These are phyloP conservation scores for Lactuca sativa DNA, from an alignment of 129 eudicot species.

Conservation along the genomic window DNA sequence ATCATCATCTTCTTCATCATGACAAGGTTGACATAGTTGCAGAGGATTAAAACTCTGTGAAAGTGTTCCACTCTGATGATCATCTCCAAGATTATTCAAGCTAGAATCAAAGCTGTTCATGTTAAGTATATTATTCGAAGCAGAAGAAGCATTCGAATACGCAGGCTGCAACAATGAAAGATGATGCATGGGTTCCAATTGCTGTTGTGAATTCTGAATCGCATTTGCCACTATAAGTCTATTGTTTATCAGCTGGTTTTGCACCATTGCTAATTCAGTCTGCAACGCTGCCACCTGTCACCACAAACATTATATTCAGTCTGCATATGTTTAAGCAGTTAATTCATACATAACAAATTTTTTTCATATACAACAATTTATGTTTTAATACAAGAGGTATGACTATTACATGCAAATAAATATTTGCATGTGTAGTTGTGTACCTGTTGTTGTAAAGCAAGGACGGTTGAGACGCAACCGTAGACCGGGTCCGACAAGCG, in stretches of 20 bases:
- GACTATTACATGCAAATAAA: background rate
- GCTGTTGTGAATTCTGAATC: slow-evolving; percentile 45
- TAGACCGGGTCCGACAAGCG: slow-evolving; percentile 91
- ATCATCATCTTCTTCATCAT: slow-evolving; percentile 52
- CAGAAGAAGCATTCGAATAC: slow-evolving; percentile 59
- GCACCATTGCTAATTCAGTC: slow-evolving; percentile 64
- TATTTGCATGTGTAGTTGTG: background rate
- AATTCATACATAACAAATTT: too few species aligned
- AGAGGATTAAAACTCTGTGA: slow-evolving; percentile 48
- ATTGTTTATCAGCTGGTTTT: slow-evolving; percentile 63
- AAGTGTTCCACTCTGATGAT: slow-evolving; percentile 27
- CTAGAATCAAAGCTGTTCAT: slow-evolving; percentile 42
- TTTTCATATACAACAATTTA: too few species aligned
- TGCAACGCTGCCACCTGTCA: slow-evolving; percentile 61
- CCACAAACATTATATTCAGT: background rate
- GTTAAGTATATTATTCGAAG: slow-evolving; percentile 53
- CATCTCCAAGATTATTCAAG: slow-evolving; percentile 32
- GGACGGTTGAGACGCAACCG: slow-evolving; percentile 86
- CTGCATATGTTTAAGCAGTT: too few species aligned
- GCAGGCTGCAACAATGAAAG: slow-evolving; percentile 46
- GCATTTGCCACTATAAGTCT: slow-evolving; percentile 52
- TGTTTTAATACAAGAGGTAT: background rate
- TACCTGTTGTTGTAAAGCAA: slow-evolving; percentile 95
- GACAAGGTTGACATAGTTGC: slow-evolving; percentile 34
- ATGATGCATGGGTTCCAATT: slow-evolving; percentile 45